Conservation (phyloP, 2,329 filamentous ascomycete species). For the Dactylella cylindrospora region DNA sequence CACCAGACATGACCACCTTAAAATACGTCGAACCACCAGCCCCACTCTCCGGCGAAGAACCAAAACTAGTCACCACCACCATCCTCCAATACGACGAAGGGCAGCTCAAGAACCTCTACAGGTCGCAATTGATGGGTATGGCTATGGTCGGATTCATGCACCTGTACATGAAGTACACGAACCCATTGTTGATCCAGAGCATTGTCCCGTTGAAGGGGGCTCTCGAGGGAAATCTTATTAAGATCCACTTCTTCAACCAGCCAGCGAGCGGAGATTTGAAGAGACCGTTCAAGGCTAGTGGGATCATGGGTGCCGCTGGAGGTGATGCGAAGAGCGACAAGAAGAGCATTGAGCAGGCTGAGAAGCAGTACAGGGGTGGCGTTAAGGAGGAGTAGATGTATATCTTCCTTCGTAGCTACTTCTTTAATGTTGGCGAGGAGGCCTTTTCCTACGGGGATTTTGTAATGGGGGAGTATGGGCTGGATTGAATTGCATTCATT, state of each 20-base stretch:
- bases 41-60: conserved; percentile 90
- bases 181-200: conserved; percentile 96
- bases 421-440: background rate
- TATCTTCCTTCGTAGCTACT: background rate
- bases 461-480: conserved; percentile 3
- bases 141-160: conserved; percentile 99
- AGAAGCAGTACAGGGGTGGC: conserved; percentile 71
- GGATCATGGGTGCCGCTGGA: conserved; percentile 70
- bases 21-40: conserved; percentile 97
- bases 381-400: conserved; percentile 69
- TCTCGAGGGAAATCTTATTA: conserved; percentile 91
- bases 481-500: conserved; percentile 4
- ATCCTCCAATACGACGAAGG: conserved; percentile 89
- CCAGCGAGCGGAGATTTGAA: conserved; percentile 87
- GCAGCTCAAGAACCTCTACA: conserved; percentile 82
- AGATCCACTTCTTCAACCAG: conserved; percentile 89
- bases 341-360: conserved; percentile 77
- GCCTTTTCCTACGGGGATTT: background rate
- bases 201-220: conserved; percentile 97
- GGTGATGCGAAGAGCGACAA: conserved; percentile 83
- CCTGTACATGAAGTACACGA: conserved; percentile 99
- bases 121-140: conserved; percentile 90
- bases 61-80: conserved; percentile 94
- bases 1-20: conserved; percentile 85
- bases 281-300: conserved; percentile 88